Conservation (phyloP, 257 asterid genomes). For the Ajuga chamaepitys region DNA sequence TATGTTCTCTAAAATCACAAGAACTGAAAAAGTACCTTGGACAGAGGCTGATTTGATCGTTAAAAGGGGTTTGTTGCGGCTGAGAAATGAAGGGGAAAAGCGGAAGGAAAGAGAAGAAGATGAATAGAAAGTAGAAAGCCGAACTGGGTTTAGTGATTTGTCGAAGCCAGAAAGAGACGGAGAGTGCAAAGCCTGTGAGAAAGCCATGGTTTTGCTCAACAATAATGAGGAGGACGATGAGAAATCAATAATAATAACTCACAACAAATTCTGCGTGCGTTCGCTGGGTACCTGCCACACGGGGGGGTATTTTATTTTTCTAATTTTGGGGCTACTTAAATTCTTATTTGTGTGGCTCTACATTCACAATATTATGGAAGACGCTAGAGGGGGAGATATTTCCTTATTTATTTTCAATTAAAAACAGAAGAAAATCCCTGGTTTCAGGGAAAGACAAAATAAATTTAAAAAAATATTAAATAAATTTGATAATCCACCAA, state of each 20-base stretch:
- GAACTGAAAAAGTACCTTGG: constrained; percentile 29
- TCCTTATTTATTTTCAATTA: too few species aligned
- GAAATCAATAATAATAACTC: neutral
- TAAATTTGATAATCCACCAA: too few species aligned
- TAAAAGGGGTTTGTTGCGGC: constrained; percentile 30
- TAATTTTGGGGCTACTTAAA: neutral
- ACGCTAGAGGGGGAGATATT: too few species aligned
- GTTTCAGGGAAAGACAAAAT: too few species aligned
- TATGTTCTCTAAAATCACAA: neutral
- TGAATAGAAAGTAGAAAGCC: constrained; percentile 12
- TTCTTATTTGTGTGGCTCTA: too few species aligned
- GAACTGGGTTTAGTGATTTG: constrained; percentile 16
- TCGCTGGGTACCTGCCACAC: neutral
- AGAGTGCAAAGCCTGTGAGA: constrained; percentile 32
- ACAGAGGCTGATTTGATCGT: constrained; percentile 49
- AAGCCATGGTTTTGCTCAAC: constrained; percentile 32
- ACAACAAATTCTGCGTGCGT: neutral
- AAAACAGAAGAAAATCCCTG: too few species aligned
- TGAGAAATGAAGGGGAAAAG: constrained; percentile 29
- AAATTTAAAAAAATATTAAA: too few species aligned
- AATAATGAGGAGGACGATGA: too few species aligned
- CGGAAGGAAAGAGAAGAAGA: constrained; percentile 32
- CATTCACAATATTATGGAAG: too few species aligned
- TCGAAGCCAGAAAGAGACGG: constrained; percentile 7
- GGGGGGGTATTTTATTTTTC: too few species aligned